Conservation (phyloP, 495 filamentous ascomycete species). For the Durotheca rogersii region DNA sequence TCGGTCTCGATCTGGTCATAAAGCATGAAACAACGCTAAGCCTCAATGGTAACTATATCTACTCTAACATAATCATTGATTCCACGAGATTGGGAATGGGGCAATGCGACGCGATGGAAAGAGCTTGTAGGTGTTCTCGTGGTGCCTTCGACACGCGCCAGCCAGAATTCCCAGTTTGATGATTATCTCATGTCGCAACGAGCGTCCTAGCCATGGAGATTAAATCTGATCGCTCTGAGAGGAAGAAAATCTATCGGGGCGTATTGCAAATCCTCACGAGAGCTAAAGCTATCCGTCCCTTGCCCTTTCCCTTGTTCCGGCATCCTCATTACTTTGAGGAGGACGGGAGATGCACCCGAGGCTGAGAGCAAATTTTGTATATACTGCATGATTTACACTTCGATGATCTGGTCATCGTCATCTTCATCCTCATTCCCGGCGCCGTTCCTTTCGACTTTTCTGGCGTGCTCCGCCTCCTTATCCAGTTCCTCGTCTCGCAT, state of each 20-base stretch:
- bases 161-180: constrained; percentile 6
- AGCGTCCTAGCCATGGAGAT: neutral
- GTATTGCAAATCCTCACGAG: too few species aligned
- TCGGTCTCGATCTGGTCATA: constrained; percentile 20
- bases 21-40: constrained; percentile 1
- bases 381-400: constrained; percentile 39
- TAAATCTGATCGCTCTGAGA: neutral
- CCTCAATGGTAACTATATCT: constrained; percentile 3
- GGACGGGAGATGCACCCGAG: too few species aligned
- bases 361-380: too few species aligned
- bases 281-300: too few species aligned
- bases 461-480: constrained; percentile 33
- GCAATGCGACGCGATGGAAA: too few species aligned
- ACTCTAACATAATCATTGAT: neutral
- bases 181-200: constrained; percentile 2
- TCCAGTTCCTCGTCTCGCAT: constrained; percentile 76
- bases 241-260: constrained; percentile 2
- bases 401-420: constrained; percentile 46
- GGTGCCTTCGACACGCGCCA: constrained; percentile 4
- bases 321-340: too few species aligned
- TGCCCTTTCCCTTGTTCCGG: too few species aligned
- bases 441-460: constrained; percentile 51
- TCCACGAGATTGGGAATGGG: too few species aligned
- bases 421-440: constrained; percentile 60
- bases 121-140: neutral